Evolutionary conservation across 192 early-diverging fungal species (phyloP).

Genomic region (Rhizophagus sp.): DNA sequence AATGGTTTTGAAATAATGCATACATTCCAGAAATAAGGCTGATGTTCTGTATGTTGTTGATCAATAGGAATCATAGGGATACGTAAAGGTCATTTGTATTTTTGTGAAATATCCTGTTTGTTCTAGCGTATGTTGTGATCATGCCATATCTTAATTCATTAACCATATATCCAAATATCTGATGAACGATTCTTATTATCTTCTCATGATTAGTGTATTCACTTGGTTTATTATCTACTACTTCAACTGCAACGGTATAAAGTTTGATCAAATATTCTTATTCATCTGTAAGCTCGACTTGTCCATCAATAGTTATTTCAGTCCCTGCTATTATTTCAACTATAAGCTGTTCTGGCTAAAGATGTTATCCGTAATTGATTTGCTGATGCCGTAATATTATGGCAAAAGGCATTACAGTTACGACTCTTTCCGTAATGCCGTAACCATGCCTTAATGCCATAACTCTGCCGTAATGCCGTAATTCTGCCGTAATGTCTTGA

Average conservation of each 20-base stretch:
- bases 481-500: too few relatives aligned
- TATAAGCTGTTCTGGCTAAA: constrained; percentile 18
- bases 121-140: constrained; percentile 30
- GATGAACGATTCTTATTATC: constrained; percentile 6
- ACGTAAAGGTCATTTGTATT: constrained; percentile 1
- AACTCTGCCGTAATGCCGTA: too few relatives aligned
- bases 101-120: neutral
- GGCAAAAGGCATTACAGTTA: too few relatives aligned
- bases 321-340: neutral
- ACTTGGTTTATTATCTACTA: neutral
- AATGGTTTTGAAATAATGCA: constrained; percentile 14
- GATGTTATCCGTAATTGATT: too few relatives aligned
- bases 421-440: too few relatives aligned
- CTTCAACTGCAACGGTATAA: neutral
- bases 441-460: too few relatives aligned
- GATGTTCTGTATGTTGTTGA: neutral
- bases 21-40: constrained; percentile 9
- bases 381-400: too few relatives aligned
- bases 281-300: constrained; percentile 3
- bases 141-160: constrained; percentile 34
- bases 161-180: constrained; percentile 35
- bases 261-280: neutral
- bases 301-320: neutral
- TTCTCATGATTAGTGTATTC: constrained; percentile 1
- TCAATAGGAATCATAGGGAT: constrained; percentile 26